Evolutionary conservation across 805 yeast genomes (phyloP).

Genomic region (Torulaspora delbrueckii): DNA sequence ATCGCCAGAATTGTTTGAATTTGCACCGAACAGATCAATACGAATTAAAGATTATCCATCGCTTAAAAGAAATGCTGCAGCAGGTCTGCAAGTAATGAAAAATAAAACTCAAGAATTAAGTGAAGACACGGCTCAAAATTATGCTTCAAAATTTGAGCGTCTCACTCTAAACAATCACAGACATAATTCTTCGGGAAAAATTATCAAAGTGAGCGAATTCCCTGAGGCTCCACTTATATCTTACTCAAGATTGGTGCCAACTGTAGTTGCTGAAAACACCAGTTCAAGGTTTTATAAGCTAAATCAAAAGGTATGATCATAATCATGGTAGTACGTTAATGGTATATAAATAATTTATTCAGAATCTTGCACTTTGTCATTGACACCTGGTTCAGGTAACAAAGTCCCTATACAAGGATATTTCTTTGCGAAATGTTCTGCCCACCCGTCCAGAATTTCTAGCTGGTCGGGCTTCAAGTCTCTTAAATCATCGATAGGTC

Average conservation of each 20-base stretch:
- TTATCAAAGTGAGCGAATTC: conserved; percentile 4
- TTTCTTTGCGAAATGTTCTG: conserved; percentile 70
- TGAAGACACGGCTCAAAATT: too few species aligned
- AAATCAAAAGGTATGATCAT: neutral
- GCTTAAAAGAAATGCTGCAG: conserved; percentile 1
- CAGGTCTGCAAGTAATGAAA: neutral
- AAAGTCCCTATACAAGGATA: conserved; percentile 77
- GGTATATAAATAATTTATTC: neutral
- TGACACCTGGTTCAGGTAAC: conserved; percentile 40
- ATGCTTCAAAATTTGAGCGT: neutral
- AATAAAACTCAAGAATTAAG: neutral
- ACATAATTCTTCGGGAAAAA: neutral
- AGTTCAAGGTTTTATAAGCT: neutral
- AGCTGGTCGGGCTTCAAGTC: conserved; percentile 58
- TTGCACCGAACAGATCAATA: conserved; percentile 19
- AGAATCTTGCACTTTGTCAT: conserved; percentile 6
- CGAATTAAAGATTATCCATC: conserved; percentile 20
- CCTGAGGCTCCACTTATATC: conserved; percentile 5
- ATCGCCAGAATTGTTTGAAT: conserved; percentile 17
- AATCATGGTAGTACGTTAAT: neutral
- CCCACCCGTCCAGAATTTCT: conserved; percentile 80
- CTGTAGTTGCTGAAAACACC: neutral
- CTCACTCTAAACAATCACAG: neutral
- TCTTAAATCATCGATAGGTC: conserved; percentile 69
- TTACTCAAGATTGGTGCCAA: conserved; percentile 4